Conservation (phyloP, 2,329 filamentous ascomycete genomes). For the Fusarium albidum region DNA sequence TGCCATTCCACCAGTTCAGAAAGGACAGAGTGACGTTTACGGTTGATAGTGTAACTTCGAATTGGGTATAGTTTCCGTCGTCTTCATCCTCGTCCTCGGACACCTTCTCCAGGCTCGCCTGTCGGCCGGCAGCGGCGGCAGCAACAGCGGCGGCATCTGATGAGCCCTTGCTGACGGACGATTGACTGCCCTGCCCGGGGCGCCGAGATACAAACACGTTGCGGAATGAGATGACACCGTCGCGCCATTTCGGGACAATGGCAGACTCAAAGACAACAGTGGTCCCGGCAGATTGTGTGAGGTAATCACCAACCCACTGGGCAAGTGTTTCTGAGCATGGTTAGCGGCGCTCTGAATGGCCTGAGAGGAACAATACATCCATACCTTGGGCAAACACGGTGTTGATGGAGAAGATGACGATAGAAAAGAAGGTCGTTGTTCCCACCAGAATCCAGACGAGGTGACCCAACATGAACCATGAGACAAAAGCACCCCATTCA, state of each 20-base stretch:
- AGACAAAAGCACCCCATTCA: constrained; percentile 93
- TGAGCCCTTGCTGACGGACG: constrained; percentile 92
- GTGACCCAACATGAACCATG: constrained; percentile 94
- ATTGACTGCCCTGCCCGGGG: constrained; percentile 77
- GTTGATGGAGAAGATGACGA: constrained; percentile 90
- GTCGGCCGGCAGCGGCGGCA: constrained; percentile 77
- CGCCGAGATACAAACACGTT: constrained; percentile 95
- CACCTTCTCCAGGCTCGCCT: constrained; percentile 47
- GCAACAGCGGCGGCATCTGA: constrained; percentile 86
- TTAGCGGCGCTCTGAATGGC: not conserved
- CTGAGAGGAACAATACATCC: constrained; percentile 28
- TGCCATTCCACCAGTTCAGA: constrained; percentile 99
- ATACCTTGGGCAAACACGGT: constrained; percentile 93
- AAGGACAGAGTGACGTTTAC: constrained; percentile 98
- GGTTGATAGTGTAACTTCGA: constrained; percentile 92
- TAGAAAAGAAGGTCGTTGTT: constrained; percentile 95
- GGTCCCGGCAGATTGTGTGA: constrained; percentile 91
- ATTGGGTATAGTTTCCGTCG: constrained; percentile 97
- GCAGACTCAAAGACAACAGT: constrained; percentile 97
- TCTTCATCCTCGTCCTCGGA: constrained; percentile 72
- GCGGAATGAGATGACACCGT: constrained; percentile 94
- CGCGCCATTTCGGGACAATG: constrained; percentile 94
- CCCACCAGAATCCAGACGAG: constrained; percentile 95
- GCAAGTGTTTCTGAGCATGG: constrained; percentile 80
- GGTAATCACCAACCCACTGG: constrained; percentile 91